Evolutionary conservation across 495 filamentous ascomycete species (phyloP).

Genomic region (Hapsidospora chrysogenum): DNA sequence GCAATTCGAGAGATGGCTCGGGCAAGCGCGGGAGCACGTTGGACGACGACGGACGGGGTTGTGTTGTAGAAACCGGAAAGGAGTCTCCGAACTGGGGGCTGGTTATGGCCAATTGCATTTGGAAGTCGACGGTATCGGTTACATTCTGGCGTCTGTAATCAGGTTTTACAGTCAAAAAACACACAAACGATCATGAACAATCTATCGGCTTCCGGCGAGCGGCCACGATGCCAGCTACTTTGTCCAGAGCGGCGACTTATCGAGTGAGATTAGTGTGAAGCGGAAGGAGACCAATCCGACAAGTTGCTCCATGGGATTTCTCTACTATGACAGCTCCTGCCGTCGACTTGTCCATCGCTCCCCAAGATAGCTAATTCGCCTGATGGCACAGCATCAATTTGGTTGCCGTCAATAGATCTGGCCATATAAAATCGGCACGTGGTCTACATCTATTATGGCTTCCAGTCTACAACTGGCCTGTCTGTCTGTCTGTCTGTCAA

Average conservation of each 20-base stretch:
- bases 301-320: no score
- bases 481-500: background rate
- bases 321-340: no score
- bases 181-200: constrained; percentile 21
- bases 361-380: no score
- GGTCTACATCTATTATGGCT: background rate
- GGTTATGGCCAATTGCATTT: constrained; percentile 39
- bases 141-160: constrained; percentile 42
- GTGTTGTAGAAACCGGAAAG: constrained; percentile 19
- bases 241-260: no score
- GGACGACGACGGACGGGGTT: no score
- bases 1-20: background rate
- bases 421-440: background rate
- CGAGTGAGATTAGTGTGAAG: no score
- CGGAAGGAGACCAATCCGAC: no score
- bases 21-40: background rate
- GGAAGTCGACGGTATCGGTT: constrained; percentile 37
- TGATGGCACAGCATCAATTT: no score
- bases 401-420: no score
- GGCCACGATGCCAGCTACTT: background rate
- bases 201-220: background rate
- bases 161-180: constrained; percentile 39
- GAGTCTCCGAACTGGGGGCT: constrained; percentile 29
- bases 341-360: no score
- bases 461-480: background rate